phyloP scores from a whole-genome alignment of 2,329 filamentous ascomycete genomes.

The Alternaria incomplexa region DNA sequence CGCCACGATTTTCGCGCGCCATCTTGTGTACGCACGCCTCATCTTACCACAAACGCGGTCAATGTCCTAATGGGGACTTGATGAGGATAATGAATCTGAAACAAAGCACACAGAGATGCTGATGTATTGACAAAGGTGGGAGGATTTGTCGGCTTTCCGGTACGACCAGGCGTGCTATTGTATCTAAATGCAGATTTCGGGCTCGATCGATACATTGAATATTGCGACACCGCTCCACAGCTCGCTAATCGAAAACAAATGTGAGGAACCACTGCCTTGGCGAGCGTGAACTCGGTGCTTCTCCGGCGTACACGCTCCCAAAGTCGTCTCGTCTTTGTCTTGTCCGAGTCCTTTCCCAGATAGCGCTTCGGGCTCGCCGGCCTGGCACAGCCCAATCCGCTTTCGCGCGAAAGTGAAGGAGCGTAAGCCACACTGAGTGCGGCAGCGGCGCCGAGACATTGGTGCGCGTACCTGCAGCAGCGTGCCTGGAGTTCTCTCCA shows the following conservation, averaged over 20 bases:
- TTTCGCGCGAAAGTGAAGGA: constrained; percentile 15
- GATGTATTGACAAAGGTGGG: neutral
- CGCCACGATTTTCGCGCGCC: constrained; percentile 7
- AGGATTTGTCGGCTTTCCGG: neutral
- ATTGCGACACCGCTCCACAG: neutral
- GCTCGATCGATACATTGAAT: neutral
- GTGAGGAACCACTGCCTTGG: constrained; percentile 11
- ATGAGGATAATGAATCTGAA: neutral
- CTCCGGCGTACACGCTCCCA: neutral
- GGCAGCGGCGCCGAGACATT: constrained; percentile 16
- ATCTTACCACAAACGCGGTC: neutral
- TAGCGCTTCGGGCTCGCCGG: constrained; percentile 35
- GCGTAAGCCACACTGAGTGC: constrained; percentile 31
- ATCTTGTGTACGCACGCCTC: neutral
- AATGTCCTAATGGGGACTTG: neutral
- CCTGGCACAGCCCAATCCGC: constrained; percentile 34
- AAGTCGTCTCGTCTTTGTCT: neutral
- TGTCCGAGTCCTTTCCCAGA: neutral
- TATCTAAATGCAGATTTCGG: neutral
- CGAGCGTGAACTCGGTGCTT: neutral
- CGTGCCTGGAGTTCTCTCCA: constrained; percentile 14
- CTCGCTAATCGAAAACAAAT: neutral
- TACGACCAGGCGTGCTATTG: neutral
- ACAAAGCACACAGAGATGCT: neutral
- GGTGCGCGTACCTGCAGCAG: constrained; percentile 44